Evolutionary conservation across 2,329 filamentous ascomycete genomes (phyloP).

Genomic region (Talaromyces sp.): DNA sequence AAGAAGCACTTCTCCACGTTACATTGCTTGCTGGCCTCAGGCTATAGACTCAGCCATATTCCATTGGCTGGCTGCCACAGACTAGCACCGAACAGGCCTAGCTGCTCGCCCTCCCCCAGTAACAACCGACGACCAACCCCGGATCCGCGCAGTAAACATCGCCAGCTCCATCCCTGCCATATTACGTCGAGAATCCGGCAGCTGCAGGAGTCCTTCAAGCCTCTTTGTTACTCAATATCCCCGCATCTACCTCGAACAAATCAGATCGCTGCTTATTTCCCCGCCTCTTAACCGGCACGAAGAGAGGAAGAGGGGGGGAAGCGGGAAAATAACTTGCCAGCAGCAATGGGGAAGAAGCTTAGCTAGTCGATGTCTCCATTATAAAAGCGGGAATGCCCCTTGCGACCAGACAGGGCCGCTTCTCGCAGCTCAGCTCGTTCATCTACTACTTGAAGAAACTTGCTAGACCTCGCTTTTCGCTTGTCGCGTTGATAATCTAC

Average conservation of each 20-base stretch:
- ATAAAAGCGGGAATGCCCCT: constrained; percentile 20
- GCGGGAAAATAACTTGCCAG: constrained; percentile 3
- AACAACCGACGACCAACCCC: constrained; percentile 8
- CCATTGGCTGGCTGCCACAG: neutral
- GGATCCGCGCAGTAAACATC: constrained; percentile 7
- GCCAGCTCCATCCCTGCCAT: neutral
- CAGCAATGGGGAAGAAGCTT: constrained; percentile 7
- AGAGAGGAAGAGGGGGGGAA: constrained; percentile 1
- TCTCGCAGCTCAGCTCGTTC: constrained; percentile 24
- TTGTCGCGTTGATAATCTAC: constrained; percentile 29
- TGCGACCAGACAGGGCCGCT: constrained; percentile 15
- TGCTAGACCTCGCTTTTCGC: constrained; percentile 27
- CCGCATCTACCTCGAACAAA: neutral
- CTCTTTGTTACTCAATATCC: constrained; percentile 7
- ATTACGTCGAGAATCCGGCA: constrained; percentile 5
- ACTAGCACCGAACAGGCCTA: neutral
- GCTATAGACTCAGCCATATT: neutral
- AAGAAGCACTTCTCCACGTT: constrained; percentile 7
- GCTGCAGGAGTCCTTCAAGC: neutral
- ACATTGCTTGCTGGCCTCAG: neutral
- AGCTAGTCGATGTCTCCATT: neutral
- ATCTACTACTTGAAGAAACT: constrained; percentile 22
- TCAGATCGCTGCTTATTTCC: constrained; percentile 6
- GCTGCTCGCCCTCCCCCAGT: neutral
- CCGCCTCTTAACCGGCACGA: constrained; percentile 10